Evolutionary conservation across 495 filamentous ascomycete genomes (phyloP).

Genomic region (Tuber umbilicatum): DNA sequence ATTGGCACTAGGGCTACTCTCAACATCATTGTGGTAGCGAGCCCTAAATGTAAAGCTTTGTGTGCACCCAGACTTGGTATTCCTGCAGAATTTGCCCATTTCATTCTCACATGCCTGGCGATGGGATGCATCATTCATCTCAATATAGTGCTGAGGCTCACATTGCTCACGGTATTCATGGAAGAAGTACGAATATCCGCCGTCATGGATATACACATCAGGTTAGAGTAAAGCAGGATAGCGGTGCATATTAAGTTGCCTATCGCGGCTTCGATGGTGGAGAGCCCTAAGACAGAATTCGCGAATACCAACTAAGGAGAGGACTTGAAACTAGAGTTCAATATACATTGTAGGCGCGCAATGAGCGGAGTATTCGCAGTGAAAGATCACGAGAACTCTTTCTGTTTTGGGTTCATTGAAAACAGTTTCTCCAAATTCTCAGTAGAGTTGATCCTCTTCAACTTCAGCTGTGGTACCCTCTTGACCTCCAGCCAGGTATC

Average conservation of each 20-base stretch:
- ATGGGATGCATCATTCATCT: constrained; percentile 87
- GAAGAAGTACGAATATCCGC: constrained; percentile 93
- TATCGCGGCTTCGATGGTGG: constrained; percentile 79
- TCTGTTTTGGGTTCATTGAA: constrained; percentile 54
- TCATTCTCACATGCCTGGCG: constrained; percentile 86
- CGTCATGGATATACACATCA: constrained; percentile 92
- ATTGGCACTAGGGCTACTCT: constrained; percentile 44
- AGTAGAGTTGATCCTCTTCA: constrained; percentile 67
- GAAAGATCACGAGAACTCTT: constrained; percentile 77
- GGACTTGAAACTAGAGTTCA: constrained; percentile 37
- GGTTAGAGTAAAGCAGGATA: constrained; percentile 89
- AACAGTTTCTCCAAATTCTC: constrained; percentile 71
- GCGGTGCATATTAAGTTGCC: constrained; percentile 66
- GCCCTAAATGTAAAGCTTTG: constrained; percentile 84
- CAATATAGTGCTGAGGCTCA: constrained; percentile 88
- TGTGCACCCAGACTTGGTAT: constrained; percentile 68
- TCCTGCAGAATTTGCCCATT: constrained; percentile 76
- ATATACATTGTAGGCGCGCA: constrained; percentile 82
- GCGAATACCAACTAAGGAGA: constrained; percentile 11
- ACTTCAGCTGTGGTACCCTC: constrained; percentile 33
- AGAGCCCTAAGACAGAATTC: constrained; percentile 52
- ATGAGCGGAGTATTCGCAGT: constrained; percentile 97
- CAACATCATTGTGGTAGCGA: constrained; percentile 55
- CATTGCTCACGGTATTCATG: constrained; percentile 66
- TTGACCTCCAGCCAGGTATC: constrained; percentile 40